Conservation (phyloP, 75 land plant species). For the Cunninghamia lanceolata region DNA sequence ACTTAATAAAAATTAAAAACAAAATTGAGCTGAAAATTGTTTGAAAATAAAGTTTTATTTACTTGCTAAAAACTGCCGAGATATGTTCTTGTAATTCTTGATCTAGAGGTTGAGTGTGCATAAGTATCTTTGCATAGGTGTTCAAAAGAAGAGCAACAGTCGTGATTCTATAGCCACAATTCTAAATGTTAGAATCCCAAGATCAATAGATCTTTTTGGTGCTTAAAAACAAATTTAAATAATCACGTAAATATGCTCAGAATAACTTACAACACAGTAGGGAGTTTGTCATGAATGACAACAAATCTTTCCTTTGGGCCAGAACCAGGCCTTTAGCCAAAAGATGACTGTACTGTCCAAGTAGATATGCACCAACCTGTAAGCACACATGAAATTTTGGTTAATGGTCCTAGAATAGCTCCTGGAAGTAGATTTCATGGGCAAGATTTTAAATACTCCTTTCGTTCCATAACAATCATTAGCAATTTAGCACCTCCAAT, state of each 20-base stretch:
- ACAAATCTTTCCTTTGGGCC: conserved; percentile 86
- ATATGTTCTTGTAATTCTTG: conserved; percentile 84
- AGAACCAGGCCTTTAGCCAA: conserved; percentile 90
- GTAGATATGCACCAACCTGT: conserved; percentile 96
- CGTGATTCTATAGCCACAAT: conserved; percentile 51
- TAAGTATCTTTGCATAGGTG: conserved; percentile 88
- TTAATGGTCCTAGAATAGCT: neutral
- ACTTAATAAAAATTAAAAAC: neutral
- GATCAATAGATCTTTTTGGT: neutral
- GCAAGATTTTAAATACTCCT: neutral
- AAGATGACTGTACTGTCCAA: conserved; percentile 95
- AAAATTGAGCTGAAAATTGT: neutral
- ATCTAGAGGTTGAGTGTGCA: conserved; percentile 96
- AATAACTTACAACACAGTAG: conserved; percentile 86
- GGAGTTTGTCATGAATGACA: conserved; percentile 88
- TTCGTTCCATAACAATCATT: neutral
- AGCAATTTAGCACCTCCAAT: neutral
- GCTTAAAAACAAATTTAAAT: neutral
- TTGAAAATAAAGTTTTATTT: conserved; percentile 2
- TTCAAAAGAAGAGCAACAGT: conserved; percentile 92
- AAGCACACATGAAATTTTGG: neutral
- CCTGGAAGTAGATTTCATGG: neutral
- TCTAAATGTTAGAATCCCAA: neutral
- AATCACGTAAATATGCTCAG: neutral
- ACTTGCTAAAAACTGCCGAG: conserved; percentile 85